phyloP scores from a whole-genome alignment of 2,329 filamentous ascomycete genomes.

The Cladosporium austrohemisphaericum region DNA sequence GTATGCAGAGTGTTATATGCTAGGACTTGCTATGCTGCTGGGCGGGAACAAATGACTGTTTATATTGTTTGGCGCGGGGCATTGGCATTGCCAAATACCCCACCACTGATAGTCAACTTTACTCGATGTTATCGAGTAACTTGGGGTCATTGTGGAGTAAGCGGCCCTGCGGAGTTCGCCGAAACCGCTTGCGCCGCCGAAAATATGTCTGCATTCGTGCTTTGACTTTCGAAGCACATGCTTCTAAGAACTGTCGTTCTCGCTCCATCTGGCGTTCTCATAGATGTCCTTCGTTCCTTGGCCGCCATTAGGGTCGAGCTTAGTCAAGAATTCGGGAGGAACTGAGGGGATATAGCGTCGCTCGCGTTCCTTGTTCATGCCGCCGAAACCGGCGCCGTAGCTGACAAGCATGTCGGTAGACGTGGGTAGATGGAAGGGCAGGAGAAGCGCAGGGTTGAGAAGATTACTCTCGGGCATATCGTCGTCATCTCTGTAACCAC shows the following conservation, averaged over 20 bases:
- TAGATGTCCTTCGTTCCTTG: constrained; percentile 27
- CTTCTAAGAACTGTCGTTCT: constrained; percentile 23
- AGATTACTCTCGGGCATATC: constrained; percentile 72
- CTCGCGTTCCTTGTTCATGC: constrained; percentile 84
- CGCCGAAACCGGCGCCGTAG: constrained; percentile 92
- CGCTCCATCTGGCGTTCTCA: constrained; percentile 30
- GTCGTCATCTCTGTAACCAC: constrained; percentile 52
- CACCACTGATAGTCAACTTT: not conserved
- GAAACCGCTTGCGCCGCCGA: constrained; percentile 16
- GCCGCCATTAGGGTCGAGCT: constrained; percentile 60
- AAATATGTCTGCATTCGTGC: constrained; percentile 2
- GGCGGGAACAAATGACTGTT: not conserved
- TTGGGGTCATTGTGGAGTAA: not conserved
- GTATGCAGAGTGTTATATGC: constrained; percentile 2
- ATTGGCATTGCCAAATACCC: too few relatives aligned
- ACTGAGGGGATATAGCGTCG: constrained; percentile 95
- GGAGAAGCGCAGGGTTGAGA: constrained; percentile 83
- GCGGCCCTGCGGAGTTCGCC: constrained; percentile 6
- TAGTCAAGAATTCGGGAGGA: constrained; percentile 86
- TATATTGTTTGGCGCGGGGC: constrained; percentile 8
- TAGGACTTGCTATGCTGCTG: constrained; percentile 1
- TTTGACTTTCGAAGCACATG: not conserved
- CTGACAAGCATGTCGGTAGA: constrained; percentile 96
- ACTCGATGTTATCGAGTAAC: constrained; percentile 6
- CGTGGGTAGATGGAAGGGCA: constrained; percentile 92